These are phyloP conservation scores for Claviceps sp. DNA, from an alignment of 2,329 filamentous ascomycete genomes.

Conservation along the genomic window DNA sequence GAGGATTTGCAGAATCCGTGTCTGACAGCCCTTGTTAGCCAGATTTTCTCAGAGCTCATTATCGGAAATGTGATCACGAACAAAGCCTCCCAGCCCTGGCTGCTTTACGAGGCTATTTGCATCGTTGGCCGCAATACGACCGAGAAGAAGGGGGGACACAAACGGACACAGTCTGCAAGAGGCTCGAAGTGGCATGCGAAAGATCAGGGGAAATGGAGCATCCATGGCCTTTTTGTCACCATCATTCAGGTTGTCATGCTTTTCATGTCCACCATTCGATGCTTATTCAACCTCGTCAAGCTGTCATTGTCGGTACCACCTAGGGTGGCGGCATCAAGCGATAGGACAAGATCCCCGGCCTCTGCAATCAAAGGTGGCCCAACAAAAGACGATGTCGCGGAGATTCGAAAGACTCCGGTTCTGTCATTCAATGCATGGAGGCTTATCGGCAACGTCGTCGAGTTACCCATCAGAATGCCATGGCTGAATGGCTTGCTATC, in stretches of 20 bases:
- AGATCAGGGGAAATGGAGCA: conserved; percentile 21
- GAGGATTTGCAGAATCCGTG: conserved; percentile 86
- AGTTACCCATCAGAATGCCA: conserved; percentile 72
- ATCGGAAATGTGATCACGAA: conserved; percentile 69
- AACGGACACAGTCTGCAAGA: background rate
- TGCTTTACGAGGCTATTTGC: conserved; percentile 72
- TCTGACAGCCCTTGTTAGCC: conserved; percentile 67
- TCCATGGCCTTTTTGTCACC: conserved; percentile 39
- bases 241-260: conserved; percentile 41
- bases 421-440: conserved; percentile 66
- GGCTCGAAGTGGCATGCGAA: conserved; percentile 5
- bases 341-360: conserved; percentile 7
- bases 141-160: conserved; percentile 15
- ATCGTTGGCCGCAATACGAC: conserved; percentile 43
- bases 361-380: conserved; percentile 5
- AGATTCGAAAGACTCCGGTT: conserved; percentile 43
- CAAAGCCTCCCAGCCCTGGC: conserved; percentile 75
- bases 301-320: conserved; percentile 55
- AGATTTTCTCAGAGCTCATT: conserved; percentile 83
- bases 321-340: conserved; percentile 22
- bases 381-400: background rate
- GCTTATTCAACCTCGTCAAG: conserved; percentile 49
- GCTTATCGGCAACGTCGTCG: conserved; percentile 57
- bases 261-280: conserved; percentile 49
- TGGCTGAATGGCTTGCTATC: conserved; percentile 71